Conservation (phyloP, 2,329 filamentous ascomycete species). For the Fusarium devonianum region DNA sequence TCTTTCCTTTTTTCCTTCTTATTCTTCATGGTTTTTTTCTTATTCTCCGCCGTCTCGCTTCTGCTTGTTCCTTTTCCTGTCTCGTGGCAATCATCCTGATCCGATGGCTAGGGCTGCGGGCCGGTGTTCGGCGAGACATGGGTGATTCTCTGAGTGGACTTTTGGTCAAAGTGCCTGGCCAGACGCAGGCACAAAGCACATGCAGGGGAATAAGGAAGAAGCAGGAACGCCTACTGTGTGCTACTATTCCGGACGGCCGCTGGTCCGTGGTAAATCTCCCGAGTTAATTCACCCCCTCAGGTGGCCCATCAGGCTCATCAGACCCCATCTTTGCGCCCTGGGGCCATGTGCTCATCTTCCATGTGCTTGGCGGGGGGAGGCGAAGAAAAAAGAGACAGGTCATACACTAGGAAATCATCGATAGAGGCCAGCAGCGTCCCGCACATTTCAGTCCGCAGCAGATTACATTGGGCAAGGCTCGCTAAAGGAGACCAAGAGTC, state of each 20-base stretch:
- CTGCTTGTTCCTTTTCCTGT: constrained; percentile 9
- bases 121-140: constrained; percentile 17
- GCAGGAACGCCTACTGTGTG: constrained; percentile 25
- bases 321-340: background rate
- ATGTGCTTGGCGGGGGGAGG: background rate
- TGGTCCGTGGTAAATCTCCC: background rate
- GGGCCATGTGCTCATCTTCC: background rate
- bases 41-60: constrained; percentile 17
- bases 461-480: constrained; percentile 15
- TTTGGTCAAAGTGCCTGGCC: constrained; percentile 4
- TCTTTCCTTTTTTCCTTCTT: constrained; percentile 3
- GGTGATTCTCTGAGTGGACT: constrained; percentile 17
- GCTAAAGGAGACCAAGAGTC: constrained; percentile 16
- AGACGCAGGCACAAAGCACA: constrained; percentile 34
- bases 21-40: background rate
- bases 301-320: background rate
- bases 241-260: background rate
- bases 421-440: constrained; percentile 6
- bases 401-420: constrained; percentile 11
- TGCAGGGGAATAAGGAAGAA: constrained; percentile 30
- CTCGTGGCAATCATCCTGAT: constrained; percentile 15
- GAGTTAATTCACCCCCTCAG: background rate
- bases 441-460: background rate
- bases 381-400: constrained; percentile 8
- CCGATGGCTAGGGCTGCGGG: constrained; percentile 13